A percentile compares a stretch with the other conserved stretches of the same genome.
These are phyloP conservation scores for Xylaria bambusicola DNA, from an alignment of 495 filamentous ascomycete species.

Conservation along the genomic window DNA sequence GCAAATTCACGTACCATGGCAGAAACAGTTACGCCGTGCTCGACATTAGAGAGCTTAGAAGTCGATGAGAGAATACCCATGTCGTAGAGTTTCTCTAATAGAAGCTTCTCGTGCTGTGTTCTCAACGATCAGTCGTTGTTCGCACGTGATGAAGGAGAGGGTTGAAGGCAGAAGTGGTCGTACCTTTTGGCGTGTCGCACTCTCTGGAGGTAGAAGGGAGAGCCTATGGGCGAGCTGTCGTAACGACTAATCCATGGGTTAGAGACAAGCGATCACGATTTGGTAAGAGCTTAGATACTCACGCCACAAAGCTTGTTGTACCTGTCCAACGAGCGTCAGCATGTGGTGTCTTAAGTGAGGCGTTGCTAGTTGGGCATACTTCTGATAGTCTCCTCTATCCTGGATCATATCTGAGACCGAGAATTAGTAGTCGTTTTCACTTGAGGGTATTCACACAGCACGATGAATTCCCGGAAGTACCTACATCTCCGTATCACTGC, in stretches of 20 bases:
- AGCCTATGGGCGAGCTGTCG: slow-evolving; percentile 87
- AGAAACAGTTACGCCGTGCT: slow-evolving; percentile 81
- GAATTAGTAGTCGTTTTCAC: neutral
- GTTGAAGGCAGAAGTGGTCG: neutral
- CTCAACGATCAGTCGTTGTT: neutral
- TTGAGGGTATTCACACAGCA: too few species aligned
- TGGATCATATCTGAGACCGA: slow-evolving; percentile 64
- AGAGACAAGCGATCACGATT: slow-evolving; percentile 20
- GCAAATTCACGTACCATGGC: slow-evolving; percentile 61
- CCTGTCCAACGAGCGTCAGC: slow-evolving; percentile 44
- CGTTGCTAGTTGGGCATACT: slow-evolving; percentile 58
- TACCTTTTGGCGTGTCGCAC: slow-evolving; percentile 59
- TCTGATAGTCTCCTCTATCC: slow-evolving; percentile 77
- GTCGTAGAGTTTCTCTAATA: slow-evolving; percentile 86
- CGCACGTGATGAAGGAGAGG: too few species aligned
- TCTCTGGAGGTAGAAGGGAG: slow-evolving; percentile 72
- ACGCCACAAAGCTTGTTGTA: slow-evolving; percentile 86
- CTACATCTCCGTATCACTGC: slow-evolving; percentile 70
- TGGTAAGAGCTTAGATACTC: slow-evolving; percentile 22
- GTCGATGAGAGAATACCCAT: slow-evolving; percentile 81
- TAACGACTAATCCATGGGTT: slow-evolving; percentile 54
- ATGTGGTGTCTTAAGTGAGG: slow-evolving; percentile 47
- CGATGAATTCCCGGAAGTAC: neutral
- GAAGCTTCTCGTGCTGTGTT: slow-evolving; percentile 73
- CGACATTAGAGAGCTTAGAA: slow-evolving; percentile 78